Evolutionary conservation across 805 yeast genomes (phyloP).

Genomic region (Isabelozyma pseudorhagii): DNA sequence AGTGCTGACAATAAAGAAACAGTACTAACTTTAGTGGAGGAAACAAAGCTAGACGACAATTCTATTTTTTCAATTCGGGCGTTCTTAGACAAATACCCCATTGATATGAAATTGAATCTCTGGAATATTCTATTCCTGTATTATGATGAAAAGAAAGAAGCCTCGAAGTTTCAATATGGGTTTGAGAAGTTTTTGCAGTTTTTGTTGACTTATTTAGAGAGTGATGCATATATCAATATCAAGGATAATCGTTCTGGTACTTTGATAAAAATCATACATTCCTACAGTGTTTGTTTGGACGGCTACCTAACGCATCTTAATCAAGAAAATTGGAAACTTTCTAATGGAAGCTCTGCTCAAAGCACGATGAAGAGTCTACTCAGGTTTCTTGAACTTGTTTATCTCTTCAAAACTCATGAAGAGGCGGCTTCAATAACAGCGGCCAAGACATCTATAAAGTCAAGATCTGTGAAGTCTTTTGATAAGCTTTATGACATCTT

Average conservation of each 20-base stretch:
- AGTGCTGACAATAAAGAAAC: conserved; percentile 6
- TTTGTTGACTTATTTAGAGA: conserved; percentile 33
- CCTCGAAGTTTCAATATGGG: conserved; percentile 42
- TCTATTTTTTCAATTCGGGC: conserved; percentile 46
- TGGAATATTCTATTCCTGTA: conserved; percentile 71
- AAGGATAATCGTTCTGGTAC: conserved; percentile 33
- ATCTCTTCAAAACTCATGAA: conserved; percentile 51
- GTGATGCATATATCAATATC: conserved; percentile 12
- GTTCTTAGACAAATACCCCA: conserved; percentile 62
- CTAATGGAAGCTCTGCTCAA: conserved; percentile 1
- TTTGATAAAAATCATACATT: conserved; percentile 50
- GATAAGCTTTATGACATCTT: conserved; percentile 45
- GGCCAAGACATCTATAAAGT: conserved; percentile 37
- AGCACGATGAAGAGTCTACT: conserved; percentile 18
- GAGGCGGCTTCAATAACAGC: conserved; percentile 42
- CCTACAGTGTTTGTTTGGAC: conserved; percentile 49
- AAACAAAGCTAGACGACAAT: neutral
- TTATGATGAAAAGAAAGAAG: conserved; percentile 32
- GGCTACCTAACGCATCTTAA: conserved; percentile 27
- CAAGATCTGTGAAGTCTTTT: conserved; percentile 41
- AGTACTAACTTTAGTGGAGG: conserved; percentile 8
- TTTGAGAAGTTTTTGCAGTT: conserved; percentile 50
- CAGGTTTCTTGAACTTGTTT: conserved; percentile 40
- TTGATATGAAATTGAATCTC: conserved; percentile 63
- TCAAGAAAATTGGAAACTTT: conserved; percentile 31